Base-by-base conservation (phyloP, 2,329 filamentous ascomycete species). In the Chlorencoelia australis region DNA sequence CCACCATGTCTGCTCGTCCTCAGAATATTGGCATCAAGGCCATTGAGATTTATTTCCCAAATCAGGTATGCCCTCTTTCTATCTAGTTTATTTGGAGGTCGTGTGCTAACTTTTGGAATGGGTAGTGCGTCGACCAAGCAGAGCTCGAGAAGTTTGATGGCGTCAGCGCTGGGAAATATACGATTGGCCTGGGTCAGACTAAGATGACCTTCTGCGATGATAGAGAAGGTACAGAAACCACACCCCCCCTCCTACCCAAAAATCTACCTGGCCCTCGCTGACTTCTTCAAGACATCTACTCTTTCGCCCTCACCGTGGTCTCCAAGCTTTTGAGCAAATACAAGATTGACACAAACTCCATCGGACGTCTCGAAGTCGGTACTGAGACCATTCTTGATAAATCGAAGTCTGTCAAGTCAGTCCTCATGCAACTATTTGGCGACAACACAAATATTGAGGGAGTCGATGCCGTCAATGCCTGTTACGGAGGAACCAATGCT, bases 201-300 rank as follows among this genome's bases (percentile, higher is more conserved):
- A 86, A 83, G 68, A 91, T 91, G 84, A 80, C 78, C 69, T 91
- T 91, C 67, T 89, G 84, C 61, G 84, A 91, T 64, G 84, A 91
- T 58, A 78, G 82, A 58, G 84, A 91, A 69, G 83, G 83, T 87
- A 61, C n/a, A n/a, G n/a, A n/a, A n/a, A n/a, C n/a, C n/a, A n/a
- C n/a, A n/a, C n/a, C n/a, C n/a, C n/a, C 19, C 9, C 8, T 9
- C 2, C 27, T 8, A 10, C 14, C 27, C 8, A 63, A 68, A 45
- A 26, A 28, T 7, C 1, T n/a, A 15, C 9, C 4, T 10, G 30
- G 4, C 8, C 13, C 9, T 15, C 4, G 26, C 16, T 30, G 27
- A 16, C 30, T 25, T 11, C 28, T 15, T 20, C 17, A 20, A 89
- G 84, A 91, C 60, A 91, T 89, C 66, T 91, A 91, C 72, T 91